Evolutionary conservation across 208 protist genomes (phyloP), one percentile per base, ranked within the genome.

Genomic region (Herpetomonas tarakana): DNA sequence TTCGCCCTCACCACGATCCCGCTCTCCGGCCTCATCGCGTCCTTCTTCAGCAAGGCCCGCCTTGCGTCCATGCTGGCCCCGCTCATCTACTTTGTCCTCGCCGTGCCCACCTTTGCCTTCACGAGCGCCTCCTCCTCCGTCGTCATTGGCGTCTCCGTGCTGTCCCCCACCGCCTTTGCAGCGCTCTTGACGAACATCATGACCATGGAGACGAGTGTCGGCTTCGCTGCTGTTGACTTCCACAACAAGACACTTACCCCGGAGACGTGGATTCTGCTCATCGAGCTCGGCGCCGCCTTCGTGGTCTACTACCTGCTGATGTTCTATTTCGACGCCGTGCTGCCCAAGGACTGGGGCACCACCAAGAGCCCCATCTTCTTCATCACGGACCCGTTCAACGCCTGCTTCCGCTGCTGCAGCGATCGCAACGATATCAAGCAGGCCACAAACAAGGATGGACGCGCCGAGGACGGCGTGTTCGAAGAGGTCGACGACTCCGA

Each of bases 41-140:
- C 68, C 29, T 76, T 86, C 44, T 86, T 86, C 52, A 74, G 62
- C 49, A 82, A 82, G 49, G 62, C 77, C 0, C 70, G 74, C 6
- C 12, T 82, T 3, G 62, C 61, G 21, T 54, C 80, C 3, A 73
- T 86, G 62, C 58, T 78, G 49, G 62, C 59, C 14, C 80, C 76
- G 47, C 65, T 83, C 30, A 63, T 86, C n/a, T 82, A 70, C 60
- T 70, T 81, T 51, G 54, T 51, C 35, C 50, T 70, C 29, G 55
- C 73, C 7, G 41, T 68, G 0, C 62, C 68, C 31, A 19, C 68
- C 2, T 64, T 78, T 39, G 65, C 59, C 24, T 49, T 78, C 38
- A 52, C 38, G 12, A 69, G 49, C 57, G 73, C 66, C 1, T 65
- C 45, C 22, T 11, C 45, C n/a, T 31, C 26, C 0, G 57, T 65